Evolutionary conservation across 768 basidiomycete genomes (phyloP), one percentile per base, ranked within the genome.

Genomic region (Boletus reticuloceps): DNA sequence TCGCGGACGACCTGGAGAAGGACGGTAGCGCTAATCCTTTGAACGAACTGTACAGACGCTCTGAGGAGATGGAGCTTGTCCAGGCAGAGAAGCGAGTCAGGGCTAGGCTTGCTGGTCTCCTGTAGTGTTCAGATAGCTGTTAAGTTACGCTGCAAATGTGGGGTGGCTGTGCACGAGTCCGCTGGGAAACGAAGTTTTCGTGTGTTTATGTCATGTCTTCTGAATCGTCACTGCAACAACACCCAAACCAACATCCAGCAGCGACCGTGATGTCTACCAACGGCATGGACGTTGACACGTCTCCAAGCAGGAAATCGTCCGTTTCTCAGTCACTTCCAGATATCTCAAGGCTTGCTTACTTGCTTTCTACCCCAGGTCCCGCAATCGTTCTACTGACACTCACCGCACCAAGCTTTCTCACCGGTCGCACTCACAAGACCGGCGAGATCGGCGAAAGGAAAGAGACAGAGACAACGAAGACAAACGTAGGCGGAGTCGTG

Each of bases 311-410:
- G 62, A 84, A 80, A 64, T 85, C 84, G 85, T 88, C 63, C 53
- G 84, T 67, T 40, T 78, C 25, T 58, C 51, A 53, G 27, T 42
- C 43, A 45, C 43, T 47, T 36, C 22, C 31, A 50, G 38, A 41
- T 17, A 3, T 51, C 7, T 19, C 9, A 25, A 11, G 22, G 39
- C 11, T 54, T 45, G 22, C 56, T 59, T 2, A 61, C 56, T 49
- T 53, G 51, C 31, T 43, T 36, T 46, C 58, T 53, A 27, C 45
- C 14, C 37, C 55, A 85, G 85, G 53, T 86, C 85, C 58, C 84
- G 88, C 62, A 86, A 86, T 67, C 82, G 83, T 69, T 90, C 89
- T 4, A 84, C 84, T 37, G 89, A 90, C 68, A 91, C 89, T 11
- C 82, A 84, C 61, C 83, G 82, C 42, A 90, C 88, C 20, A 80